Conservation (phyloP, 495 filamentous ascomycete genomes). For the Melanomma pulvis-pyrius region DNA sequence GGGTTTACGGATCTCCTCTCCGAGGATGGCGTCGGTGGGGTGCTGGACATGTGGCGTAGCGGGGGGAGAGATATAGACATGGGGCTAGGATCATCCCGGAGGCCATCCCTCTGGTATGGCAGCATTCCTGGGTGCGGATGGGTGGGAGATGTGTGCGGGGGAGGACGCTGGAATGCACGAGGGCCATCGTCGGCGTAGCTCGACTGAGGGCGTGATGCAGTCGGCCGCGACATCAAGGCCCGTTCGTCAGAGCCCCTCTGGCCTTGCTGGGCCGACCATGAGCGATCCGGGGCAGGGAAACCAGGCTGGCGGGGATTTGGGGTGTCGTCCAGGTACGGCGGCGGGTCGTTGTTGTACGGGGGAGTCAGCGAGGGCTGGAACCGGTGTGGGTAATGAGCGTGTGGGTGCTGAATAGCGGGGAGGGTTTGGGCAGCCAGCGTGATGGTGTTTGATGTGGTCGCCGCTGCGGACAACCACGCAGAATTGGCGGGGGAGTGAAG, state of each 20-base stretch:
- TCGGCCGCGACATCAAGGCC: constrained; percentile 34
- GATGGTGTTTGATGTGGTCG: constrained; percentile 23
- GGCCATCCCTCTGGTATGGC: constrained; percentile 7
- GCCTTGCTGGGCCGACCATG: constrained; percentile 32
- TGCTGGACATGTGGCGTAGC: constrained; percentile 20
- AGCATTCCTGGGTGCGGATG: constrained; percentile 13
- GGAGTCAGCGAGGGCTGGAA: constrained; percentile 27
- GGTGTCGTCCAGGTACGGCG: constrained; percentile 19
- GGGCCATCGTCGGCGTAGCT: constrained; percentile 13
- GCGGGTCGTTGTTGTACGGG: constrained; percentile 28
- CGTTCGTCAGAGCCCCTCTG: constrained; percentile 34
- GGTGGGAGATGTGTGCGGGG: constrained; percentile 19
- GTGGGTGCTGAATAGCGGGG: constrained; percentile 26
- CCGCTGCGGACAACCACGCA: constrained; percentile 28
- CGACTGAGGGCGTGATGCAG: constrained; percentile 24
- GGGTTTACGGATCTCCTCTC: constrained; percentile 28
- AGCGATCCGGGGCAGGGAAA: constrained; percentile 17
- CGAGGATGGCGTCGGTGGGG: constrained; percentile 31
- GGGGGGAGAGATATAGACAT: constrained; percentile 24
- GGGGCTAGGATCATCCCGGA: constrained; percentile 4
- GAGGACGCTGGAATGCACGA: constrained; percentile 16
- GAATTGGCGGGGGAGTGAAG: not conserved
- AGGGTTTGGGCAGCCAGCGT: constrained; percentile 37
- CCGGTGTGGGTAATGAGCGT: constrained; percentile 35
- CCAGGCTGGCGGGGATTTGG: constrained; percentile 5